Conservation (phyloP, 2,329 filamentous ascomycete genomes). For the Fusarium hainanense region DNA sequence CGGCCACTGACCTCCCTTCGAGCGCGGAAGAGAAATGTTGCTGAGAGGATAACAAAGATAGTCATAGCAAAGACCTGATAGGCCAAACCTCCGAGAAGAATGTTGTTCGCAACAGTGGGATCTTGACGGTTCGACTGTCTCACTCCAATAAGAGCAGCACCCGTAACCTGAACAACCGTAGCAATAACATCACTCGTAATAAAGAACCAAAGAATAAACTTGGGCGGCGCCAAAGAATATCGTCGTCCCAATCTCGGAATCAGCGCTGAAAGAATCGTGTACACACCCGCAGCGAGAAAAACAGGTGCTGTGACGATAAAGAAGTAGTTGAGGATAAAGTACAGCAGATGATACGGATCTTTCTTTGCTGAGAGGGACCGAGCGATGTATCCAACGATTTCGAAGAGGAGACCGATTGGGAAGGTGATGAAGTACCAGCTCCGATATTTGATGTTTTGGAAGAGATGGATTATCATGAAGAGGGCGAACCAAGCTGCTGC, state of each 20-base stretch:
- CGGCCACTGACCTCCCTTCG: constrained; percentile 41
- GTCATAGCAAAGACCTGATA: constrained; percentile 65
- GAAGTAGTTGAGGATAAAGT: constrained; percentile 70
- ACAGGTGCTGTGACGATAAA: constrained; percentile 70
- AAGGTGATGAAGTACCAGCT: constrained; percentile 62
- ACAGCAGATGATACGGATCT: constrained; percentile 64
- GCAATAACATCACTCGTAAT: constrained; percentile 65
- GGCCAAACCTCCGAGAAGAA: constrained; percentile 64
- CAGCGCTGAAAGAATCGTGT: constrained; percentile 63
- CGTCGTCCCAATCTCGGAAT: constrained; percentile 57
- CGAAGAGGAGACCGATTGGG: constrained; percentile 58
- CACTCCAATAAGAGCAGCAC: constrained; percentile 65
- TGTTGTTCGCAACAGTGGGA: constrained; percentile 63
- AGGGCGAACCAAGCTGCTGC: constrained; percentile 58
- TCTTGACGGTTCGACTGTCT: constrained; percentile 61
- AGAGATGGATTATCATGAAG: constrained; percentile 53
- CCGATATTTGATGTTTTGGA: constrained; percentile 51
- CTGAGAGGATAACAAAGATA: constrained; percentile 58
- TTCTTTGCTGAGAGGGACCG: constrained; percentile 60
- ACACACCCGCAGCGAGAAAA: constrained; percentile 66
- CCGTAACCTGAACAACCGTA: constrained; percentile 64
- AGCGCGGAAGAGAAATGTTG: constrained; percentile 55
- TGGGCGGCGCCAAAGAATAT: constrained; percentile 59
- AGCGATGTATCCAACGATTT: constrained; percentile 62
- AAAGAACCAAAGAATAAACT: constrained; percentile 64